A percentile compares a stretch with the other conserved stretches of the same genome.
These are phyloP conservation scores for Daldinia decipiens DNA, from an alignment of 495 filamentous ascomycete genomes.

Conservation along the genomic window DNA sequence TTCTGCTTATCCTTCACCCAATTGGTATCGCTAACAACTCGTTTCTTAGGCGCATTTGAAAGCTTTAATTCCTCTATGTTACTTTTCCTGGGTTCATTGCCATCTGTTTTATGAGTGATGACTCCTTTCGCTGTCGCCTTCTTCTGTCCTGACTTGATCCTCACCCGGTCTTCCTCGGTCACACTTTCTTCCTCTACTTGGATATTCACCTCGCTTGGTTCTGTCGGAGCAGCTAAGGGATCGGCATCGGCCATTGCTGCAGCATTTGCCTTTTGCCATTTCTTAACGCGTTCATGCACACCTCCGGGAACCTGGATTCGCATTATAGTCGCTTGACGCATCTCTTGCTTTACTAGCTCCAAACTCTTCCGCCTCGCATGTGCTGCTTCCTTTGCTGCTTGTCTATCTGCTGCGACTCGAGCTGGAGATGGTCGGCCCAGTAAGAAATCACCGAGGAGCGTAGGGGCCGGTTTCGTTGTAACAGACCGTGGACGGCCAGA, in stretches of 20 bases:
- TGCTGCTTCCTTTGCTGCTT: conserved; percentile 48
- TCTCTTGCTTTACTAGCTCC: conserved; percentile 60
- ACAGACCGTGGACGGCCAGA: conserved; percentile 44
- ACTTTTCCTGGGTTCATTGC: conserved; percentile 32
- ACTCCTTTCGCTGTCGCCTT: conserved; percentile 46
- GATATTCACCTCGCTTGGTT: conserved; percentile 57
- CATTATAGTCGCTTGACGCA: conserved; percentile 59
- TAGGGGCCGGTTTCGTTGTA: conserved; percentile 49
- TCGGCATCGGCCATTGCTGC: conserved; percentile 59
- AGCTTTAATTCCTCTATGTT: conserved; percentile 42
- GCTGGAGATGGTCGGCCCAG: conserved; percentile 62
- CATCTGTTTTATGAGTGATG: conserved; percentile 16
- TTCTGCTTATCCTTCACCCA: conserved; percentile 68
- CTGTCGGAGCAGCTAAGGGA: conserved; percentile 52
- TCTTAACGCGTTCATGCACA: conserved; percentile 74
- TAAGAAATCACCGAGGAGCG: conserved; percentile 63
- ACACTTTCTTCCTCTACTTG: conserved; percentile 59
- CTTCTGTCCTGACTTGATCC: conserved; percentile 58
- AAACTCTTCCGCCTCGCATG: conserved; percentile 57
- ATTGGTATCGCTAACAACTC: conserved; percentile 82
- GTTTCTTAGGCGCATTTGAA: conserved; percentile 69
- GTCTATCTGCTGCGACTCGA: conserved; percentile 52
- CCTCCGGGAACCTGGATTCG: conserved; percentile 60
- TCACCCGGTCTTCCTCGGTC: conserved; percentile 60
- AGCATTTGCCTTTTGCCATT: conserved; percentile 79